Percentiles rank a stretch among this genome's conserved stretches.
These are phyloP conservation scores for Kwoniella sp. DNA, from an alignment of 768 basidiomycete genomes.

Conservation along the genomic window DNA sequence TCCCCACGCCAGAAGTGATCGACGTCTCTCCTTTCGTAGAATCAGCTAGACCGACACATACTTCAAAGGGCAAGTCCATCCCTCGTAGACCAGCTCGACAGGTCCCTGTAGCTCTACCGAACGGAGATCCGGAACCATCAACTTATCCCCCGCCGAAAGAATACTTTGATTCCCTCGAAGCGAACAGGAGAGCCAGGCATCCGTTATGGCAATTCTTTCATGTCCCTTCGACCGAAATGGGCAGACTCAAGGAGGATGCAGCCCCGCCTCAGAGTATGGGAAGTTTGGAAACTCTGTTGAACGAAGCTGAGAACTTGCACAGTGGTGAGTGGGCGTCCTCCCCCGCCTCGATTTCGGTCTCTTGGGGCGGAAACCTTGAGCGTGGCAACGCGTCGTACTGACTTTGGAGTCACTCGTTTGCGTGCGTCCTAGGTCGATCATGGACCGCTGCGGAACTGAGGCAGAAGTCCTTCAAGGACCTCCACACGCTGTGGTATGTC, in stretches of 20 bases:
- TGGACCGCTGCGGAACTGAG: conserved; percentile 87
- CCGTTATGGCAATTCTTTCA: conserved; percentile 55
- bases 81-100: conserved; percentile 39
- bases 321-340: conserved; percentile 29
- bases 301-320: conserved; percentile 35
- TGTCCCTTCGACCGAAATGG: conserved; percentile 27
- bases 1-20: conserved; percentile 4
- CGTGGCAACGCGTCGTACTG: background rate
- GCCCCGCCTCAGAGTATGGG: conserved; percentile 32
- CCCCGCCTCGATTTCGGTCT: too few species aligned
- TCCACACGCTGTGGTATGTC: conserved; percentile 95
- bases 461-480: conserved; percentile 84
- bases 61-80: conserved; percentile 44
- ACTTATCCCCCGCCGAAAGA: conserved; percentile 39
- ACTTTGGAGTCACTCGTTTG: conserved; percentile 3
- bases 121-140: conserved; percentile 39
- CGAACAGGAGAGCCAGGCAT: conserved; percentile 28
- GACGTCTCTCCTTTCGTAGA: conserved; percentile 3
- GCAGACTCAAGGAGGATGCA: conserved; percentile 11
- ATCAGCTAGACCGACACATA: conserved; percentile 28
- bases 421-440: conserved; percentile 66
- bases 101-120: conserved; percentile 30
- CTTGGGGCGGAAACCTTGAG: too few species aligned
- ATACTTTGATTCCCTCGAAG: conserved; percentile 26
- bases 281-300: conserved; percentile 33